Conservation (phyloP, 2,329 filamentous ascomycete genomes). For the Gnomoniopsis sp. region DNA sequence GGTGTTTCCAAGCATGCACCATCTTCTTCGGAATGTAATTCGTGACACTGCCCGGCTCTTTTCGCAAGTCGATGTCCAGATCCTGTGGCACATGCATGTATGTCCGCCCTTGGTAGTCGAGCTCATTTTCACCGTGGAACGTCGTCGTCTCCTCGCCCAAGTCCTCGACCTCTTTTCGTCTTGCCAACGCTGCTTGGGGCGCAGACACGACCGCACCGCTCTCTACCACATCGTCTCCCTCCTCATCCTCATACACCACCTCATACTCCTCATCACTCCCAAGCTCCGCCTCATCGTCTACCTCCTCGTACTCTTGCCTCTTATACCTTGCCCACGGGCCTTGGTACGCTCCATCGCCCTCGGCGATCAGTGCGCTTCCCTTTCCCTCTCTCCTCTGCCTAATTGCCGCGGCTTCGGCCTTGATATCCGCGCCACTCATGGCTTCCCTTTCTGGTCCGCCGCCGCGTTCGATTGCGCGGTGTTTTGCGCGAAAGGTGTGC, state of each 20-base stretch:
- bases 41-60: conserved; percentile 74
- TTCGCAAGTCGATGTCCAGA: conserved; percentile 78
- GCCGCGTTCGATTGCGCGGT: conserved; percentile 74
- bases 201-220: conserved; percentile 61
- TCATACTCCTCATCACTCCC: conserved; percentile 78
- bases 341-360: conserved; percentile 83
- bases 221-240: conserved; percentile 61
- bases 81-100: conserved; percentile 98
- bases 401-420: conserved; percentile 67
- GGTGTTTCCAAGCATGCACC: conserved; percentile 83
- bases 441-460: conserved; percentile 56
- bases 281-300: conserved; percentile 69
- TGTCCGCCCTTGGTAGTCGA: conserved; percentile 91
- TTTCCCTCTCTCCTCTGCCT: conserved; percentile 78
- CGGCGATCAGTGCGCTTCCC: conserved; percentile 77
- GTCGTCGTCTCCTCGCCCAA: conserved; percentile 73
- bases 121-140: conserved; percentile 79
- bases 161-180: conserved; percentile 56
- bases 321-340: conserved; percentile 92
- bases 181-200: conserved; percentile 49
- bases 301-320: conserved; percentile 68
- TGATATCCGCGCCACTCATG: conserved; percentile 54
- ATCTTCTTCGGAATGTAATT: conserved; percentile 96
- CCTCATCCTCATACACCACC: conserved; percentile 72
- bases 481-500: conserved; percentile 81